These are phyloP conservation scores for Venturia aucupariae DNA, from an alignment of 2,329 filamentous ascomycete species.

Conservation along the genomic window DNA sequence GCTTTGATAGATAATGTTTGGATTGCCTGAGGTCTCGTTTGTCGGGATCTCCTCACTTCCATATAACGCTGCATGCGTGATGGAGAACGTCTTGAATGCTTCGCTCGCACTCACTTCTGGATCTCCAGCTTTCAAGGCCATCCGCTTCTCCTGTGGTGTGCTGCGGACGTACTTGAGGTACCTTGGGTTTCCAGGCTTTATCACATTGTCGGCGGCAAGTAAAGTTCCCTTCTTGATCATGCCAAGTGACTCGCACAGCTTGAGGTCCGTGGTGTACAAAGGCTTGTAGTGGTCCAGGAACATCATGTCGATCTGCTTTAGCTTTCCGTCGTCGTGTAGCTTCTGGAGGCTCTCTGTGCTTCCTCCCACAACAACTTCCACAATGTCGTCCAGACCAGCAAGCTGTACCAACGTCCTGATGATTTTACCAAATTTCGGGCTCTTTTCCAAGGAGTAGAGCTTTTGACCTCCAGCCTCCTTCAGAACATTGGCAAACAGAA, in stretches of 20 bases:
- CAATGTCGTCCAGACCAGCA: slow-evolving; percentile 60
- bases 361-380: slow-evolving; percentile 61
- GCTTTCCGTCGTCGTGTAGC: slow-evolving; percentile 43
- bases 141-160: slow-evolving; percentile 52
- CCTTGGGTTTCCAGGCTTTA: slow-evolving; percentile 61
- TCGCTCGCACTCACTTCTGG: neutral
- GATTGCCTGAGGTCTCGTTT: slow-evolving; percentile 44
- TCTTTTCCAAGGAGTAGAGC: slow-evolving; percentile 68
- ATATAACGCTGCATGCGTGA: slow-evolving; percentile 16
- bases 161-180: slow-evolving; percentile 63
- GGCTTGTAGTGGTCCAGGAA: slow-evolving; percentile 79
- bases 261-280: slow-evolving; percentile 63
- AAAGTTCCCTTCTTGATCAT: slow-evolving; percentile 55
- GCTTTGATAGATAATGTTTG: slow-evolving; percentile 57
- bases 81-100: slow-evolving; percentile 18
- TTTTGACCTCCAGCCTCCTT: slow-evolving; percentile 46
- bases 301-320: slow-evolving; percentile 53
- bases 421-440: slow-evolving; percentile 64
- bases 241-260: slow-evolving; percentile 63
- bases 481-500: slow-evolving; percentile 62
- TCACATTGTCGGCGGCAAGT: slow-evolving; percentile 60
- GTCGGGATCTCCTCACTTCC: slow-evolving; percentile 19
- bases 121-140: slow-evolving; percentile 23
- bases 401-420: slow-evolving; percentile 61
- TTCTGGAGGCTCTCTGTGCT: slow-evolving; percentile 57